A percentile compares a stretch with the other conserved stretches of the same genome.
phyloP scores from a whole-genome alignment of 306 rosid genomes.

The Cicer bijugum region DNA sequence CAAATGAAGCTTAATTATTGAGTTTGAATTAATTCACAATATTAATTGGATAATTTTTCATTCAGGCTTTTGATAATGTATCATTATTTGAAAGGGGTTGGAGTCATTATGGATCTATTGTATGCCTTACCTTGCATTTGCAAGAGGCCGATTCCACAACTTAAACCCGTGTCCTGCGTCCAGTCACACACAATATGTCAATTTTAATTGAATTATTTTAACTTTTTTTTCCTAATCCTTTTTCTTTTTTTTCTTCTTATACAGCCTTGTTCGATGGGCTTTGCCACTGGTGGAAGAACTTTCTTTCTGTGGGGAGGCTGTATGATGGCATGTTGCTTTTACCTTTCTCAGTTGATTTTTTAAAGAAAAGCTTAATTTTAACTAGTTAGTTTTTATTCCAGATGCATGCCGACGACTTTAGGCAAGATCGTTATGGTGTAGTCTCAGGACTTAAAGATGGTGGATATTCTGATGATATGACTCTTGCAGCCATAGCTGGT shows the following conservation, averaged over 20 bases:
- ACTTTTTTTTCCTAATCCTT: constrained; percentile 37
- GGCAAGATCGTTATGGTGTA: constrained; percentile 78
- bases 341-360: constrained; percentile 36
- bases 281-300: constrained; percentile 98
- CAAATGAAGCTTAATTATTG: constrained; percentile 28
- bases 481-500: constrained; percentile 97
- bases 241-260: constrained; percentile 33
- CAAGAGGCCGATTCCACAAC: neutral
- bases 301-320: constrained; percentile 99
- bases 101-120: neutral
- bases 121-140: constrained; percentile 8
- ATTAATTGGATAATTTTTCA: constrained; percentile 30
- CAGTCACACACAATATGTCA: neutral
- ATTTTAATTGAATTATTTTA: constrained; percentile 13
- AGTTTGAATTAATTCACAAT: constrained; percentile 17
- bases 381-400: constrained; percentile 53
- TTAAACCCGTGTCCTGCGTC: neutral
- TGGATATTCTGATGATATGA: constrained; percentile 99
- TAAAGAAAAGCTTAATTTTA: constrained; percentile 43
- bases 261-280: constrained; percentile 99
- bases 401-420: constrained; percentile 98
- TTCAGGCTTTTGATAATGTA: constrained; percentile 19
- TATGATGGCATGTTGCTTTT: constrained; percentile 84
- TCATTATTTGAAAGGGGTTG: constrained; percentile 1
- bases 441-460: constrained; percentile 88